Base-by-base conservation (phyloP, 495 filamentous ascomycete species). In the Cairneyella variabilis region DNA sequence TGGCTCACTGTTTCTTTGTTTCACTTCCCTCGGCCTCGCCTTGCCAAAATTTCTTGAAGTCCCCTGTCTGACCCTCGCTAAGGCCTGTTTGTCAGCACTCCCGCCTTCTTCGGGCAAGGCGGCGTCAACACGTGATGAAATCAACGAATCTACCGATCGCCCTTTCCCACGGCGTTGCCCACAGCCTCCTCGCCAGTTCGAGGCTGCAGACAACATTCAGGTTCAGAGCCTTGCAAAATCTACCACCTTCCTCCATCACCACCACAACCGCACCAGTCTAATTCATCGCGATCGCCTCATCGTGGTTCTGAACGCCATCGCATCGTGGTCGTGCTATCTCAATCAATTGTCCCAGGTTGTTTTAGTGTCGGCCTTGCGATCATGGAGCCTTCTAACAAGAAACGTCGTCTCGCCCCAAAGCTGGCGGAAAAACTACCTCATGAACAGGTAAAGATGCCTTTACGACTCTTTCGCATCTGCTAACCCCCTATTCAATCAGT, bases 321-420 rank as follows among this genome's bases (percentile, higher is more conserved):
- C 4, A 48, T 50, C n/a, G 28, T 34, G 41, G 10, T 47, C 23
- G 30, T 10, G 48, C 28, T 22, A 7, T 45, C 21, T 26, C 42
- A 57, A 53, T 56, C 44, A 44, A 49, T 39, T 47, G 49, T 37
- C 34, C 17, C 11, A 12, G 22, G 39, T 4, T 1, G 27, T 10
- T 4, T 21, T 60, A 17, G 41, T 18, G 43, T 61, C 55, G 22
- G 59, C 51, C 51, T 53, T 55, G 45, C 53, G 55, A 46, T 47
- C 28, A 66, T 66, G 64, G 64, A 67, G 53, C 64, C 59, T 50
- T 60, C 56, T 26, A 61, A 47, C 41, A 67, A 67, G 58, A 64
- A 64, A 45, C 64, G 64, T 20, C 54, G 64, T 48, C 58, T 67
- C 47, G 64, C 64, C 17, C 64, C 64, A 14, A 67, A 67, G 52